Percentiles rank a stretch among this genome's conserved stretches.
Conservation (phyloP, 805 yeast genomes). For the Yamadazyma scolyti region DNA sequence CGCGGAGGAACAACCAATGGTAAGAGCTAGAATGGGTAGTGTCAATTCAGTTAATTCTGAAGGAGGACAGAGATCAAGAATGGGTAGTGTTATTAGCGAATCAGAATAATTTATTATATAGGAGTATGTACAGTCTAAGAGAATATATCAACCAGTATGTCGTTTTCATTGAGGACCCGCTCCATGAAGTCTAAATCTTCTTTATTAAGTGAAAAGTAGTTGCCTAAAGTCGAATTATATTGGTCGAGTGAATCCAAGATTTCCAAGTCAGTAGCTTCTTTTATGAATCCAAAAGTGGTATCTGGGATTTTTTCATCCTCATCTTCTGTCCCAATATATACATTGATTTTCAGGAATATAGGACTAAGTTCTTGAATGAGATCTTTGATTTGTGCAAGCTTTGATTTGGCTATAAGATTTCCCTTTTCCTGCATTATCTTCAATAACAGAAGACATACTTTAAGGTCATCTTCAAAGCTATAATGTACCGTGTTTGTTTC, state of each 20-base stretch:
- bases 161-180: constrained; percentile 11
- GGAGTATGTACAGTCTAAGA: constrained; percentile 1
- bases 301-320: no score
- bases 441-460: constrained; percentile 4
- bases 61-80: constrained; percentile 3
- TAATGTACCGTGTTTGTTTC: constrained; percentile 6
- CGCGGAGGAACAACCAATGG: background rate
- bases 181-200: constrained; percentile 19
- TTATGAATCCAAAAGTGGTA: no score
- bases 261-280: no score
- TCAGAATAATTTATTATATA: constrained; percentile 3
- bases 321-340: no score
- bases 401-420: constrained; percentile 4
- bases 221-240: constrained; percentile 1
- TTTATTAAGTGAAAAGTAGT: constrained; percentile 10
- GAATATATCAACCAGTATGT: constrained; percentile 5
- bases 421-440: constrained; percentile 4
- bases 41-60: constrained; percentile 6
- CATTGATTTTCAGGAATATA: no score
- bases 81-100: constrained; percentile 9
- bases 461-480: constrained; percentile 15
- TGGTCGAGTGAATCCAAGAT: no score
- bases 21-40: constrained; percentile 11
- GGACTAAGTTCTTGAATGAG: constrained; percentile 3
- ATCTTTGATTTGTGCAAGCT: constrained; percentile 4